phyloP scores from a whole-genome alignment of 208 protist genomes.

The Trypanosoma rangeli region DNA sequence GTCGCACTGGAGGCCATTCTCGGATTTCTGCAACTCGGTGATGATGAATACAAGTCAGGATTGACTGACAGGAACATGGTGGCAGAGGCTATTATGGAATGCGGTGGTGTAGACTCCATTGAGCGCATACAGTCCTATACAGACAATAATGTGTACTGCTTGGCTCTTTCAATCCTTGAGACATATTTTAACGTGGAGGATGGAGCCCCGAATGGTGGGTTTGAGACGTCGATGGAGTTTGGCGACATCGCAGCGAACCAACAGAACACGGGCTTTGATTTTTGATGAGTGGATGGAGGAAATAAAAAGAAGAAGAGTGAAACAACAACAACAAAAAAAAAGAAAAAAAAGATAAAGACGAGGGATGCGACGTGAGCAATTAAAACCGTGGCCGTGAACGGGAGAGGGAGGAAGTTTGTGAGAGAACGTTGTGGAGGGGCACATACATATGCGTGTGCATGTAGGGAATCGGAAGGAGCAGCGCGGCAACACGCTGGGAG shows the following conservation, averaged over 20 bases:
- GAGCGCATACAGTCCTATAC: constrained; percentile 94
- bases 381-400: not conserved
- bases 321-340: not conserved
- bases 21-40: constrained; percentile 91
- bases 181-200: constrained; percentile 88
- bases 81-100: constrained; percentile 87
- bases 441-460: not conserved
- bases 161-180: constrained; percentile 91
- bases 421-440: not conserved
- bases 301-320: not conserved
- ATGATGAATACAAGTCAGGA: constrained; percentile 48
- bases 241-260: not conserved
- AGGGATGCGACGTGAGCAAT: not conserved
- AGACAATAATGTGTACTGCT: constrained; percentile 95
- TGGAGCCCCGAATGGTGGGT: not conserved
- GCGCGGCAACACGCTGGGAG: too few species aligned
- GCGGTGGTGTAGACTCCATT: constrained; percentile 93
- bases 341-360: constrained; percentile 1
- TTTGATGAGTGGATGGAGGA: not conserved
- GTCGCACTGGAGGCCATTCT: constrained; percentile 97
- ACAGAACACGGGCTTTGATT: not conserved
- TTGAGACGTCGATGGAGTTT: not conserved
- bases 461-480: too few species aligned
- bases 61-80: constrained; percentile 56
- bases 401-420: not conserved